phyloP scores from a whole-genome alignment of 768 basidiomycete genomes.

The Amylocystis lapponica region DNA sequence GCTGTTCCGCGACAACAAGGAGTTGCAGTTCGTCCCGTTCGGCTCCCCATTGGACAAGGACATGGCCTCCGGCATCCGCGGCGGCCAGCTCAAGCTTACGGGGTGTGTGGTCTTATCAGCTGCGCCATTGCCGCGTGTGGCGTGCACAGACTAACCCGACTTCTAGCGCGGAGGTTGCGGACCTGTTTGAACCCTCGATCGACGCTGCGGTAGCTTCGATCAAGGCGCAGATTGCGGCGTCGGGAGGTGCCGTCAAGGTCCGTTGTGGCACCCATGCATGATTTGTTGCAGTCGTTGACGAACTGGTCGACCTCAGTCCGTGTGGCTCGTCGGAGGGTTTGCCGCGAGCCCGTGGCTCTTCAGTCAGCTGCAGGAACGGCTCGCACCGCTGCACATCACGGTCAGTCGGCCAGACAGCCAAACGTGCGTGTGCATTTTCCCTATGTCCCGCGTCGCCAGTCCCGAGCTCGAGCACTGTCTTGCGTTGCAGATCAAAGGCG shows the following conservation, averaged over 20 bases:
- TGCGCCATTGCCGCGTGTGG: not conserved
- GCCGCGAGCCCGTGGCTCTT: conserved; percentile 82
- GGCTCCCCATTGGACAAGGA: conserved; percentile 80
- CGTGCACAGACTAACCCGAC: not conserved
- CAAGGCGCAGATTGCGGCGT: conserved; percentile 63
- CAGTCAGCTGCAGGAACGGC: conserved; percentile 64
- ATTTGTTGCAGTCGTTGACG: not conserved
- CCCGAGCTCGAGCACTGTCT: conserved; percentile 2
- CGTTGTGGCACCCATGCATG: not conserved
- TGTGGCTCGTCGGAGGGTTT: conserved; percentile 80
- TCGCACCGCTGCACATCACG: conserved; percentile 47
- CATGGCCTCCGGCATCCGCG: conserved; percentile 57
- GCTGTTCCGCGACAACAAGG: conserved; percentile 62
- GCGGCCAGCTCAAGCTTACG: conserved; percentile 64
- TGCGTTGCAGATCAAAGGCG: conserved; percentile 60
- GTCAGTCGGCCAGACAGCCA: conserved; percentile 77
- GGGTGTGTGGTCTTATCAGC: conserved; percentile 46
- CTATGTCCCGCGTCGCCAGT: not conserved
- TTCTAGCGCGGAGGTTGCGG: conserved; percentile 47
- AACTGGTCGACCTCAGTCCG: conserved; percentile 40
- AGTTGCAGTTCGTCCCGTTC: conserved; percentile 68
- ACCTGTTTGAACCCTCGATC: conserved; percentile 75
- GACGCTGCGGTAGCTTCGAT: conserved; percentile 68
- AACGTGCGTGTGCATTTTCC: conserved; percentile 43
- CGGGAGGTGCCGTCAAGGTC: conserved; percentile 62